Conservation (phyloP, 2,329 filamentous ascomycete species). For the Neurospora crassa region DNA sequence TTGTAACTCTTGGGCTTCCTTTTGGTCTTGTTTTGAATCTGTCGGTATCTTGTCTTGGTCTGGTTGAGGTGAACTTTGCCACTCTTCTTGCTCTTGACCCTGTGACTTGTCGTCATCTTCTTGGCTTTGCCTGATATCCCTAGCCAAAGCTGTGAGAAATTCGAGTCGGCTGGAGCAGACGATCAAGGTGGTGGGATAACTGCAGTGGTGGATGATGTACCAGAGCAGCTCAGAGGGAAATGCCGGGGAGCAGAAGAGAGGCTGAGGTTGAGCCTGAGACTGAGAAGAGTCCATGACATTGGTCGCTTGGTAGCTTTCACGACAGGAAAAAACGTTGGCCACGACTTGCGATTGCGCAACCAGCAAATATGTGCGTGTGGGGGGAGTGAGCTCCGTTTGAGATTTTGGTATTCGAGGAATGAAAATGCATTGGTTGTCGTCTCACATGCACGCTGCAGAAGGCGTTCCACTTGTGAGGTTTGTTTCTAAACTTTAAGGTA, state of each 20-base stretch:
- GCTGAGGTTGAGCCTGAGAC: conserved; percentile 11
- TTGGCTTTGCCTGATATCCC: conserved; percentile 33
- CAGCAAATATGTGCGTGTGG: neutral
- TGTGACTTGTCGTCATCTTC: conserved; percentile 1
- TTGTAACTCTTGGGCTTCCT: conserved; percentile 9
- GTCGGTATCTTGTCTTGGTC: neutral
- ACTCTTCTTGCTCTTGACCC: conserved; percentile 1
- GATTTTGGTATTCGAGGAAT: neutral
- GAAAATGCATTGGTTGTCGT: neutral
- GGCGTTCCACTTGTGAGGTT: neutral
- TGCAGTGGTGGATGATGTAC: conserved; percentile 48
- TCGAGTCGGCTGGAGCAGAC: conserved; percentile 56
- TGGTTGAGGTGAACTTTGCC: conserved; percentile 8
- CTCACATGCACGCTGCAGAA: neutral
- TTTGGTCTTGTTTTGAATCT: neutral
- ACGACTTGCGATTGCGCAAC: neutral
- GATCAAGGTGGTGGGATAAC: conserved; percentile 55
- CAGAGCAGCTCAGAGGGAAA: conserved; percentile 54
- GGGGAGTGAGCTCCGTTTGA: neutral
- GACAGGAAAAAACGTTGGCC: neutral
- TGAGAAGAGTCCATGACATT: neutral
- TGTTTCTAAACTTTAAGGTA: neutral
- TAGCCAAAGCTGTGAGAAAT: conserved; percentile 53
- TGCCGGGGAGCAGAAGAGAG: conserved; percentile 40
- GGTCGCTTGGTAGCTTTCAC: neutral